Base-by-base conservation (phyloP, 2,329 filamentous ascomycete genomes). In the Xylaria sp. region DNA sequence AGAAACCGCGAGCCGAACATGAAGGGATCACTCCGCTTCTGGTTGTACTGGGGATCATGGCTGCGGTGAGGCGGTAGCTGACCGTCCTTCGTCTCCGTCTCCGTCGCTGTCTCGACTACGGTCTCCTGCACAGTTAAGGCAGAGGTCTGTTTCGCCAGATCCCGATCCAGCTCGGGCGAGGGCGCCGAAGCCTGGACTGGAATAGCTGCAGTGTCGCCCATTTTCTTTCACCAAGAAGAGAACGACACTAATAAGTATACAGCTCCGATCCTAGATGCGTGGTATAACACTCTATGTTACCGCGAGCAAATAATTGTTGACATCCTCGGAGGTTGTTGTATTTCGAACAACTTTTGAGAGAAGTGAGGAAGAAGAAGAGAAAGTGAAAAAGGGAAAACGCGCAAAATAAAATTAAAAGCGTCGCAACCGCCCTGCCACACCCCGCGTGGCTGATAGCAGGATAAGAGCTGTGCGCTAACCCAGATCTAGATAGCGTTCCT, bases 1-100 rank as follows among this genome's bases (percentile, higher is more conserved):
- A 99, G 84, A 70, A 84, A 90, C 61, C 93, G 90, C 52, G 90
- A 94, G 62, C 94, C 94, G 74, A 99, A 99, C 75, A 95, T 89
- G 75, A 97, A 99, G 16, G 94, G 94, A 71, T 97, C 92, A 71
- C 79, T 90, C 69, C 91, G 85, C 78, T 97, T 97, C 76, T 89
- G 80, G 74, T 92, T 94, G 74, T 88, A 77, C 64, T 77, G 70
- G 46, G 89, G 85, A 69, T 89, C 82, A 74, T 92, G 88, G 19
- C 88, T 90, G 65, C 86, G 85, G 68, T 89, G 84, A 42, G 86
- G 74, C 57, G 84, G 81, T 35, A 83, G 54, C 42, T 72, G 68
- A 10, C 71, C 59, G 50, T 58, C 48, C 39, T 61, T 42, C n/a
- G 57, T 50, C 42, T 61, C 42, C n/a, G 57, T 50, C 42, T 55